phyloP scores from a whole-genome alignment of 805 yeast species.

The Pachysolen tannophilus region DNA sequence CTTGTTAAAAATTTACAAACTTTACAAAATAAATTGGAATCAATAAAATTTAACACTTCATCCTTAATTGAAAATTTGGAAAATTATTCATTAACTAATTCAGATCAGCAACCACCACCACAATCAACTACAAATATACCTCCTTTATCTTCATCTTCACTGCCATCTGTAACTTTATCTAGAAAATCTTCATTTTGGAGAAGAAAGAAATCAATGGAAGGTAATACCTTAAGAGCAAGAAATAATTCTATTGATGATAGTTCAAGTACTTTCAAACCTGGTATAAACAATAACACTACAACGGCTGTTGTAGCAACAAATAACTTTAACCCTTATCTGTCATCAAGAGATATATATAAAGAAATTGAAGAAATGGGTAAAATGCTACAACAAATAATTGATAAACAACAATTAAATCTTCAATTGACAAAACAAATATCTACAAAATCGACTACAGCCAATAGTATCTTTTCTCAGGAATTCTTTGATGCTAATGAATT shows the following conservation, averaged over 20 bases:
- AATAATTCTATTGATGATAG: not conserved
- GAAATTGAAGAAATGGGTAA: not conserved
- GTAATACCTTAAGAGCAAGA: not conserved
- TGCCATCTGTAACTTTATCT: not conserved
- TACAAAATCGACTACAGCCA: slow-evolving; percentile 14
- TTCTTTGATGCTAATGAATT: slow-evolving; percentile 67
- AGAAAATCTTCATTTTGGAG: slow-evolving; percentile 5
- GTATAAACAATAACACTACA: too few relatives aligned
- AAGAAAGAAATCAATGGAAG: not conserved
- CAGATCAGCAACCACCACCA: not conserved
- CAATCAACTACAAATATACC: slow-evolving; percentile 14
- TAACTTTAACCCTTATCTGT: too few relatives aligned
- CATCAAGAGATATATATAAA: not conserved
- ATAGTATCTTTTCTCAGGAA: slow-evolving; percentile 39
- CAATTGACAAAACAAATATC: slow-evolving; percentile 1
- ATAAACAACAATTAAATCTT: slow-evolving; percentile 4
- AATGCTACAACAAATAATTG: slow-evolving; percentile 7
- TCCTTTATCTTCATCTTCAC: not conserved
- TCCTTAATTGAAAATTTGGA: slow-evolving; percentile 5
- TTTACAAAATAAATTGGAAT: slow-evolving; percentile 8
- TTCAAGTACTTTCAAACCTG: not conserved
- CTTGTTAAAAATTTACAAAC: slow-evolving; percentile 4
- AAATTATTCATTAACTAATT: too few relatives aligned
- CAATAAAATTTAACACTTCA: slow-evolving; percentile 2
- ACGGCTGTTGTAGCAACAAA: too few relatives aligned